Conservation (phyloP, 129 eudicot genomes). For the Apium graveolens region DNA sequence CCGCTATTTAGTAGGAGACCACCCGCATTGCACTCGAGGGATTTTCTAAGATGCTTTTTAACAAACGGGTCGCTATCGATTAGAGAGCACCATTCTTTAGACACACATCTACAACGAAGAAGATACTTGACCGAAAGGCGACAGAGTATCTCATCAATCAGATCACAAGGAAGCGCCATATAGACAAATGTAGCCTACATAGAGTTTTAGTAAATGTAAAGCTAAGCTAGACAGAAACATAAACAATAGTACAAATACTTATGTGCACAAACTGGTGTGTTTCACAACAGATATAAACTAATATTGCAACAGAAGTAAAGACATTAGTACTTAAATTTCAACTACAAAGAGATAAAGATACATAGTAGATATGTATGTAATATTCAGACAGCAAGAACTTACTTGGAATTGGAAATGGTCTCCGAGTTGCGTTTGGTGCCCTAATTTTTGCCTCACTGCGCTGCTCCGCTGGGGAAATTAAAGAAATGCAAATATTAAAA, state of each 20-base stretch:
- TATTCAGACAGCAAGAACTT: background rate
- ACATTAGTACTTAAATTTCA: no score
- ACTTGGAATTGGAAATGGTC: no score
- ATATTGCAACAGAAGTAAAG: no score
- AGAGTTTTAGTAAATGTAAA: background rate
- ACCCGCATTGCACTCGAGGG: background rate
- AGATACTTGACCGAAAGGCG: background rate
- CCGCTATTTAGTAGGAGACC: background rate
- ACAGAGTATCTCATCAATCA: background rate
- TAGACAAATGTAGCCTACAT: background rate
- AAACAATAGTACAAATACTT: no score
- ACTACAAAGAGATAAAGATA: no score
- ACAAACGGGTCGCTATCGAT: background rate
- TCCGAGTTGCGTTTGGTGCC: no score
- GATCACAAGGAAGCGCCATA: background rate
- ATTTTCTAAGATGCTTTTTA: background rate
- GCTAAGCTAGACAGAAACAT: background rate
- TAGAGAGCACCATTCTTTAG: conserved; percentile 8
- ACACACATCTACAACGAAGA: background rate
- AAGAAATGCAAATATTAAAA: no score
- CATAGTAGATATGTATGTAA: no score
- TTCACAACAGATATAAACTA: no score
- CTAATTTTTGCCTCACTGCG: no score
- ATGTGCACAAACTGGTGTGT: no score
- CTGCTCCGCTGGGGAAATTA: no score